Conservation (phyloP, 352 stramenopile genomes). For the Pythium myriotylum region DNA sequence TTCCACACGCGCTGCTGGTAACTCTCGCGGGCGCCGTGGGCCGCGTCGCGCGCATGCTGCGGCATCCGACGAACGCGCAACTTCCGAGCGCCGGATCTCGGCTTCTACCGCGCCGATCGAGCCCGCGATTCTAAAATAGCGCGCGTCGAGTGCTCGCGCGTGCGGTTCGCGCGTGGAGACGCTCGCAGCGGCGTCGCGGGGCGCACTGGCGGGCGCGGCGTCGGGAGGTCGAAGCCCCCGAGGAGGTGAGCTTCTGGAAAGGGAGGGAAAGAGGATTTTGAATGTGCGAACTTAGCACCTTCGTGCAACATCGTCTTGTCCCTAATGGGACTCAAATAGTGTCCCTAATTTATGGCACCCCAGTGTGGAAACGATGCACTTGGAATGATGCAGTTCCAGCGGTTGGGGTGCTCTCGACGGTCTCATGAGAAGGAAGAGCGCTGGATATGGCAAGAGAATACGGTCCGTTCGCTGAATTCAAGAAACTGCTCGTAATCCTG, state of each 20-base stretch:
- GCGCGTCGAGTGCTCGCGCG: neutral
- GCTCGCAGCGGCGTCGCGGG: neutral
- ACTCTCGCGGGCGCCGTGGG: neutral
- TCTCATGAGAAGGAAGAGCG: too few species aligned
- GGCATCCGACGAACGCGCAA: neutral
- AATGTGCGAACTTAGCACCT: neutral
- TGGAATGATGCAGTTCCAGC: too few species aligned
- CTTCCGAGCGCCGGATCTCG: neutral
- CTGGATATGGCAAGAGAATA: too few species aligned
- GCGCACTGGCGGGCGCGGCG: neutral
- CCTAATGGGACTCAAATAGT: neutral
- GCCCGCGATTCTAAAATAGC: constrained; percentile 9
- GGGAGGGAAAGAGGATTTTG: neutral
- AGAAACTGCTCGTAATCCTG: too few species aligned
- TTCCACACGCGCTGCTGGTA: constrained; percentile 49
- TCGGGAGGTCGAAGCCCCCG: too few species aligned
- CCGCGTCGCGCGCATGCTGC: neutral
- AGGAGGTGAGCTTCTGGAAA: too few species aligned
- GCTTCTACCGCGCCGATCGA: constrained; percentile 1
- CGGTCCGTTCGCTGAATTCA: too few species aligned
- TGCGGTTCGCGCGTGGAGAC: neutral
- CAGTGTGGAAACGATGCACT: neutral
- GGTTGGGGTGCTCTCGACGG: too few species aligned
- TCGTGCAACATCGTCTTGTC: too few species aligned
- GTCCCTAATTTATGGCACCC: neutral